Conservation (phyloP, 805 yeast genomes). For the Kluyveromyces siamensis region DNA sequence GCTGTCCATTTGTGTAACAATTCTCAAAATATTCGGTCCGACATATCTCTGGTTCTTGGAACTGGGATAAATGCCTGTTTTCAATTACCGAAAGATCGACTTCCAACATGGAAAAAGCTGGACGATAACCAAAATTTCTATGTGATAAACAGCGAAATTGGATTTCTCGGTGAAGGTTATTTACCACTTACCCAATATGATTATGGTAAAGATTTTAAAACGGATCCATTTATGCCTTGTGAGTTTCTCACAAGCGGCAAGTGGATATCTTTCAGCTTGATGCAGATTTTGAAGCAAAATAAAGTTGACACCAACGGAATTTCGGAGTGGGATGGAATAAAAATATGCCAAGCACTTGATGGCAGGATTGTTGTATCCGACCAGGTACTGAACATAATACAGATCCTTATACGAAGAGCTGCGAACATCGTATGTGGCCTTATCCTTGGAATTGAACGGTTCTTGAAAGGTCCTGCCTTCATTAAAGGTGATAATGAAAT, state of each 20-base stretch:
- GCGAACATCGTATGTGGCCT: conserved; percentile 17
- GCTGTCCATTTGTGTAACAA: conserved; percentile 52
- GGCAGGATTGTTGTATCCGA: conserved; percentile 1
- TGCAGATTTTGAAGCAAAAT: conserved; percentile 11
- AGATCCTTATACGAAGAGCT: conserved; percentile 17
- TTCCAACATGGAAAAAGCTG: conserved; percentile 12
- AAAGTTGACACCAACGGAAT: conserved; percentile 1
- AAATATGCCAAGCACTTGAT: conserved; percentile 11
- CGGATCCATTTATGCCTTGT: conserved; percentile 19
- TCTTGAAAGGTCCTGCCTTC: background rate
- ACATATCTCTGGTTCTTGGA: conserved; percentile 53
- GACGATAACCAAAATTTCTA: conserved; percentile 2
- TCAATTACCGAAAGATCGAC: conserved; percentile 12
- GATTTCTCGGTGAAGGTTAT: conserved; percentile 17
- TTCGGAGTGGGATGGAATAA: conserved; percentile 15
- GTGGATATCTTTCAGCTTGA: conserved; percentile 17
- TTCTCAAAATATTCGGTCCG: conserved; percentile 24
- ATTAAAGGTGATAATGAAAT: background rate
- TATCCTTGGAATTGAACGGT: conserved; percentile 9
- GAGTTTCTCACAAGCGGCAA: conserved; percentile 23
- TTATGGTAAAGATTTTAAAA: background rate
- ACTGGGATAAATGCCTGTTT: conserved; percentile 56
- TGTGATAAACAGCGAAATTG: conserved; percentile 22
- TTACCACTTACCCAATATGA: conserved; percentile 17
- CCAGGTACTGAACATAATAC: conserved; percentile 7